These are phyloP conservation scores for Cornus florida DNA, from an alignment of 148 eudicot genomes.

Conservation along the genomic window DNA sequence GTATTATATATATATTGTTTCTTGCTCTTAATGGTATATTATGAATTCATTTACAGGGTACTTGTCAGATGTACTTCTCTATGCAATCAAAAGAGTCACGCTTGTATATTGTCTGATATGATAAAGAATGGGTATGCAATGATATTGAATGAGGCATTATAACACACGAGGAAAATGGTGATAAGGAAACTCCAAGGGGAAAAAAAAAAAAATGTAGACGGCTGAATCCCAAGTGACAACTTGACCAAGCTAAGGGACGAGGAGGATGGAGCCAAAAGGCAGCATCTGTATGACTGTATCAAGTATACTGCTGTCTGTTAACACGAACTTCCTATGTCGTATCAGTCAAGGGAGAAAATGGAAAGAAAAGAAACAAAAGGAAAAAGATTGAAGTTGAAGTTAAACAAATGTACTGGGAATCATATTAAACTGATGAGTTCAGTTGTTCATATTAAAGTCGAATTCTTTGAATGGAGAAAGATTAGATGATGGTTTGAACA, in stretches of 20 bases:
- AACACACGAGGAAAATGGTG: neutral
- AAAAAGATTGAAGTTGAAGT: no score
- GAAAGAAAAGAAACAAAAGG: no score
- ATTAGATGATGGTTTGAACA: no score
- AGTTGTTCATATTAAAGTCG: neutral
- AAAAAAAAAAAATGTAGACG: neutral
- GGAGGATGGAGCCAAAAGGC: neutral
- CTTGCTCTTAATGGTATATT: no score
- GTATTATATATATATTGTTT: no score
- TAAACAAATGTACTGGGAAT: no score
- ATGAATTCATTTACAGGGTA: neutral
- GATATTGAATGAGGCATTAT: neutral
- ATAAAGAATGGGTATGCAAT: neutral
- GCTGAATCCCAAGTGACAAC: neutral
- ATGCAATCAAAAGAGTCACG: neutral
- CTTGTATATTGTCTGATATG: no score
- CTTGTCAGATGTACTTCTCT: neutral
- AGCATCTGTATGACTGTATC: neutral
- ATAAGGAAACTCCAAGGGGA: neutral
- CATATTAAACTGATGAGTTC: neutral
- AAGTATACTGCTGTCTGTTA: constrained; percentile 1
- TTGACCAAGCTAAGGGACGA: constrained; percentile 8
- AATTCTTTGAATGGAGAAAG: neutral
- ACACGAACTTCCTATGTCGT: no score
- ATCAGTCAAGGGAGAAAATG: no score